These are phyloP conservation scores for Exophiala sp. DNA, from an alignment of 2,329 filamentous ascomycete genomes.

Conservation along the genomic window DNA sequence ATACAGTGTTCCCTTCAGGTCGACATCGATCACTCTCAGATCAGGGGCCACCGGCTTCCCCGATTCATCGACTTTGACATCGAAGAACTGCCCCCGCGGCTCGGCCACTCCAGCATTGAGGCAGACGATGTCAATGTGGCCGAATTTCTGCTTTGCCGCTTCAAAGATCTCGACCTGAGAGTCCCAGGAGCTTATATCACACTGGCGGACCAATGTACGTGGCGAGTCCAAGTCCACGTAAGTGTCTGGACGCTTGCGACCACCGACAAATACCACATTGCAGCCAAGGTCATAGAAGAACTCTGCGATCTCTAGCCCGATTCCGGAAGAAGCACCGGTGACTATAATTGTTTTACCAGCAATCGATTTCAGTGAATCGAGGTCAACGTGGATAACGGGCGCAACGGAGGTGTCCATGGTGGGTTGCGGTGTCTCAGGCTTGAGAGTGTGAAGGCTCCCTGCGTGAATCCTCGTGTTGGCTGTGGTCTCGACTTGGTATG, in stretches of 20 bases:
- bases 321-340: slow-evolving; percentile 46
- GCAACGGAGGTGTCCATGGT: no score
- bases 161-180: slow-evolving; percentile 42
- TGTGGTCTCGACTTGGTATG: no score
- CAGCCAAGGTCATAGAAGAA: not conserved
- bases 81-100: slow-evolving; percentile 21
- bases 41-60: slow-evolving; percentile 43
- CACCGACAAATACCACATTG: not conserved
- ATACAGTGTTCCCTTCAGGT: slow-evolving; percentile 42
- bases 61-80: slow-evolving; percentile 30
- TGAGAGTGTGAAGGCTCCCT: no score
- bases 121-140: slow-evolving; percentile 43
- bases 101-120: slow-evolving; percentile 47
- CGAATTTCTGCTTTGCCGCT: slow-evolving; percentile 37
- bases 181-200: slow-evolving; percentile 42
- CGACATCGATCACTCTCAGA: slow-evolving; percentile 40
- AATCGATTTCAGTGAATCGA: slow-evolving; percentile 21
- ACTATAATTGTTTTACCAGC: slow-evolving; percentile 43
- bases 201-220: not conserved
- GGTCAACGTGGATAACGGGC: no score
- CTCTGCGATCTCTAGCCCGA: slow-evolving; percentile 43
- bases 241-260: no score
- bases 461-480: no score
- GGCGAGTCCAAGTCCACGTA: no score
- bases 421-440: no score